phyloP scores from a whole-genome alignment of 495 filamentous ascomycete species.

The Terfezia boudieri region DNA sequence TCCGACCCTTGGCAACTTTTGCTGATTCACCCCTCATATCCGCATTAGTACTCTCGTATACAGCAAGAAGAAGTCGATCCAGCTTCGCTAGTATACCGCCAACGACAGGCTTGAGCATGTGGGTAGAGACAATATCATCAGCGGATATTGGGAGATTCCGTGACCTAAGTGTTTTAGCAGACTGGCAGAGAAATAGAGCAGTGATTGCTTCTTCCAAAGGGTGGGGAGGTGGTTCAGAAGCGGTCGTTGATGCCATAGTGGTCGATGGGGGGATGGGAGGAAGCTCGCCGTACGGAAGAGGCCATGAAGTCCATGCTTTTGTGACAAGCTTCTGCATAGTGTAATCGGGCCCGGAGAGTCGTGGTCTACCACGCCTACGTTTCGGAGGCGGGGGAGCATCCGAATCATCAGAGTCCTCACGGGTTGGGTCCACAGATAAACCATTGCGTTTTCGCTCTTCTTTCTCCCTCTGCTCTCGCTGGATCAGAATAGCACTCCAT shows the following conservation, averaged over 20 bases:
- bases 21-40: not conserved
- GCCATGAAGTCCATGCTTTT: not conserved
- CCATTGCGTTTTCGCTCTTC: not conserved
- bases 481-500: not conserved
- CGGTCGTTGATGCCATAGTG: not conserved
- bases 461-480: not conserved
- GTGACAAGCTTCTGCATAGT: not conserved
- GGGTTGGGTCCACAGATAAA: not conserved
- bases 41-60: not conserved
- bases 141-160: not conserved
- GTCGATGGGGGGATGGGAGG: not conserved
- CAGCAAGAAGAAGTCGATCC: not conserved
- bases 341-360: no score
- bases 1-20: not conserved
- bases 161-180: not conserved
- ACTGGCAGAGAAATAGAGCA: not conserved
- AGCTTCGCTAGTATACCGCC: not conserved
- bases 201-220: not conserved
- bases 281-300: not conserved
- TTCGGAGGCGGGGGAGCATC: not conserved
- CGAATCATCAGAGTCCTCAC: no score
- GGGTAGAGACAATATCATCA: not conserved
- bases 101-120: not conserved
- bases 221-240: not conserved
- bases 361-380: no score